Percentiles rank a stretch among this genome's conserved stretches.
Conservation (phyloP, 2,329 filamentous ascomycete genomes). For the Cadophora luteo-olivacea region DNA sequence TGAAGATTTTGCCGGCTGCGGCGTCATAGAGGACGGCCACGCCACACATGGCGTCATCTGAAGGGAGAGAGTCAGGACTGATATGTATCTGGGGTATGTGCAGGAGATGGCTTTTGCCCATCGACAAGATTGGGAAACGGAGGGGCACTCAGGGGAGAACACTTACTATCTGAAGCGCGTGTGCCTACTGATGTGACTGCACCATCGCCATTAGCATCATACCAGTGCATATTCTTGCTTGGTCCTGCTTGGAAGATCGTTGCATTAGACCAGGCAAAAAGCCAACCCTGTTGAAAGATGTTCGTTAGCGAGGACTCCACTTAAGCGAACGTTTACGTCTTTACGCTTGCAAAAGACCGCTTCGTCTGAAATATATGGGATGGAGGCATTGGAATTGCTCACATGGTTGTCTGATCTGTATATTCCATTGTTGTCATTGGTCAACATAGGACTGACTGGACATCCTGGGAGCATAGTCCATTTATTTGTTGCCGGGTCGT, state of each 20-base stretch:
- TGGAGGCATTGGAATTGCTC: conserved; percentile 45
- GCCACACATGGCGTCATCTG: conserved; percentile 60
- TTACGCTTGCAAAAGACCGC: too few species aligned
- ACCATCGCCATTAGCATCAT: conserved; percentile 52
- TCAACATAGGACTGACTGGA: conserved; percentile 57
- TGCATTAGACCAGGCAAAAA: conserved; percentile 35
- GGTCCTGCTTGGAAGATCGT: conserved; percentile 37
- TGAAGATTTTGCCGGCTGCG: conserved; percentile 58
- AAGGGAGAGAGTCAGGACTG: conserved; percentile 38
- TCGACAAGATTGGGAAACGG: background rate
- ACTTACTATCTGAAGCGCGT: conserved; percentile 40
- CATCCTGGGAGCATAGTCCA: conserved; percentile 53
- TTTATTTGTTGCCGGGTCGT: conserved; percentile 17
- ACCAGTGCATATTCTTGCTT: conserved; percentile 61
- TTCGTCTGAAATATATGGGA: background rate
- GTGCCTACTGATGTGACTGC: conserved; percentile 50
- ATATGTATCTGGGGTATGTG: too few species aligned
- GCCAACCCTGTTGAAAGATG: background rate
- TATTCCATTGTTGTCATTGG: conserved; percentile 36
- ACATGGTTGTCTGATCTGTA: conserved; percentile 47
- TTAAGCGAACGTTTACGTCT: background rate
- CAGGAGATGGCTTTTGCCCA: too few species aligned
- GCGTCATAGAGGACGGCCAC: conserved; percentile 65
- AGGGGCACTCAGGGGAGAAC: background rate
- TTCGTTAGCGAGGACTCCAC: background rate